Evolutionary conservation across 2,329 filamentous ascomycete genomes (phyloP), one percentile per base, ranked within the genome.

Genomic region (Penicillium sp.): DNA sequence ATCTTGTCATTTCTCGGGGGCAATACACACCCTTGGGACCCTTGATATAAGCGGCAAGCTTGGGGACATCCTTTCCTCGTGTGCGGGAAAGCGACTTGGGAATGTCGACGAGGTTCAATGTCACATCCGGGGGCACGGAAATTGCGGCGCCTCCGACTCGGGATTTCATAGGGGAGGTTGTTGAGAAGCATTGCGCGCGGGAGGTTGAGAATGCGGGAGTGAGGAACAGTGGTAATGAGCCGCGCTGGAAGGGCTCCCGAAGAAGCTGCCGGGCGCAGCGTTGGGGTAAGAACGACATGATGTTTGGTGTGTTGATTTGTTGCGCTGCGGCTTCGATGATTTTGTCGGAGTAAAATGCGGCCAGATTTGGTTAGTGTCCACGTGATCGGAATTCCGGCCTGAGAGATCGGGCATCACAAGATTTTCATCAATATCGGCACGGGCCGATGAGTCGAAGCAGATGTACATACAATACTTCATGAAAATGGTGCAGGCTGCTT

Each of bases 61-160:
- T 82, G 65, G 82, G 85, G 28, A 82, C 76, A 62, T 85, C 81
- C 56, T 79, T 77, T 60, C 84, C 78, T 56, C 84, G 85, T 35
- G 82, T 81, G 36, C 82, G 85, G 48, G 77, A 74, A 55, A 82
- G 79, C 58, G 73, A 78, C 66, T 71, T 74, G 4, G 85, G 82
- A 53, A 90, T 81, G 54, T 88, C 81, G 51, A 92, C 75, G 10
- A 83, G 76, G 38, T 74, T 76, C 57, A 99, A 79, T 46, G 87
- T 87, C 51, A 99, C 94, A 57, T 90, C 89, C 0, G 89, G 86
- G 0, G 92, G 92, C 28, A 96, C 80, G 48, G 89, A 86, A 47
- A 96, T 82, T 22, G 89, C 83, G 54, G 88, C 88, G 63, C 85
- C 82, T 63, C 94, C 94, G 56, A 99, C 87, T 79, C 96, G 94